Conservation (phyloP, 441 rosid genomes). For the Euphorbia celastroides region DNA sequence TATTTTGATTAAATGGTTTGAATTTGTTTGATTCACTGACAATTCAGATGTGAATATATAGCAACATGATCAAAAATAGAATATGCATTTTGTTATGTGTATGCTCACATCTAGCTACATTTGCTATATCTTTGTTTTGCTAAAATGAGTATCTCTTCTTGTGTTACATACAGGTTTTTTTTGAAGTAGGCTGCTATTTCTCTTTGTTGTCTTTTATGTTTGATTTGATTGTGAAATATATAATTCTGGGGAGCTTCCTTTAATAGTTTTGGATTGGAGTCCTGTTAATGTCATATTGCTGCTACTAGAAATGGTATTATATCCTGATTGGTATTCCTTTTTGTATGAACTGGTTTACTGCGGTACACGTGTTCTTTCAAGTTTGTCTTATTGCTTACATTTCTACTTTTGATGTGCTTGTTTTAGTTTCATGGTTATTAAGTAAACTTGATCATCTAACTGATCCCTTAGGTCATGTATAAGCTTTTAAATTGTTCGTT, state of each 20-base stretch:
- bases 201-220: background rate
- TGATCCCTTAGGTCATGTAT: background rate
- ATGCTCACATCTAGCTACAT: constrained; percentile 25
- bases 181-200: constrained; percentile 12
- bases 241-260: background rate
- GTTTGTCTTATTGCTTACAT: constrained; percentile 11
- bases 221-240: constrained; percentile 16
- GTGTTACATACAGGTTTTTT: constrained; percentile 15
- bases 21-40: constrained; percentile 8
- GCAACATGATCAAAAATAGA: constrained; percentile 16
- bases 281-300: constrained; percentile 10
- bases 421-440: background rate
- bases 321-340: background rate
- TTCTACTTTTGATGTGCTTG: constrained; percentile 6
- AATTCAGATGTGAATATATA: constrained; percentile 3
- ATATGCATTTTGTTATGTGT: constrained; percentile 13
- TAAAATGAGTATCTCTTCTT: constrained; percentile 2
- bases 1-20: background rate
- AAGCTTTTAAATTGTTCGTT: background rate
- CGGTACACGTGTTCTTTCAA: background rate
- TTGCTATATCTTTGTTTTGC: constrained; percentile 18
- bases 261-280: constrained; percentile 4
- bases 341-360: constrained; percentile 11
- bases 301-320: constrained; percentile 7
- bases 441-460: background rate